Evolutionary conservation across 208 protist species (phyloP).

Genomic region (Acanthamoeba divionensis): DNA sequence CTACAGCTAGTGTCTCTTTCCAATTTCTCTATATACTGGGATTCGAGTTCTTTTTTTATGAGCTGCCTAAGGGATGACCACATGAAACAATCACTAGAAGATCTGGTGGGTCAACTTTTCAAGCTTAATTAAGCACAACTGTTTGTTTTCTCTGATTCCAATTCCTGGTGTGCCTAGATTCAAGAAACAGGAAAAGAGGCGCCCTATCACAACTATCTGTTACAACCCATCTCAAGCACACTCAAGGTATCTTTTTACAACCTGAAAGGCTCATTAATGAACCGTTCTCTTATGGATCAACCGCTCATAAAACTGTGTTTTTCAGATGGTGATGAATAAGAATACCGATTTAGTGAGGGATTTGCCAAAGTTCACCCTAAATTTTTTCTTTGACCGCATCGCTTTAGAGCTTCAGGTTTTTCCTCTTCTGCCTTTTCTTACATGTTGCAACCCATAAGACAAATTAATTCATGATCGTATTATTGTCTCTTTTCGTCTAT

Average conservation of each 20-base stretch:
- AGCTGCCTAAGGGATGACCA: neutral
- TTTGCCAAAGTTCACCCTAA: conserved; percentile 28
- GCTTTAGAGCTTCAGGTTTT: neutral
- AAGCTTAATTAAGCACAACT: neutral
- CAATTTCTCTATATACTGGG: conserved; percentile 45
- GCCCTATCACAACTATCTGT: neutral
- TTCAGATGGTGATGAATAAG: conserved; percentile 37
- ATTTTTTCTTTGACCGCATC: conserved; percentile 11
- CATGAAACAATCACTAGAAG: neutral
- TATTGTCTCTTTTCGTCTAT: too few species aligned
- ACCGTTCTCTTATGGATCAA: too few species aligned
- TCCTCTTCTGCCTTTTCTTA: too few species aligned
- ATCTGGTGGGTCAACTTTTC: neutral
- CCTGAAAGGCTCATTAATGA: neutral
- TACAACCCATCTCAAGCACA: conserved; percentile 8
- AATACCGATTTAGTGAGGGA: neutral
- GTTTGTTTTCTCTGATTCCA: neutral
- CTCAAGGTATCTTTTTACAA: neutral
- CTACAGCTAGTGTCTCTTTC: conserved; percentile 5
- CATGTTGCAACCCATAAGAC: too few species aligned
- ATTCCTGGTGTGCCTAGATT: neutral
- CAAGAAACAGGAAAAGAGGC: neutral
- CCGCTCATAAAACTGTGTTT: neutral
- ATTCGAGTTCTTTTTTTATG: neutral
- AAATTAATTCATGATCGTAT: too few species aligned